Evolutionary conservation across 805 yeast species (phyloP), one percentile per base, ranked within the genome.

Genomic region (Saturnispora hagleri): DNA sequence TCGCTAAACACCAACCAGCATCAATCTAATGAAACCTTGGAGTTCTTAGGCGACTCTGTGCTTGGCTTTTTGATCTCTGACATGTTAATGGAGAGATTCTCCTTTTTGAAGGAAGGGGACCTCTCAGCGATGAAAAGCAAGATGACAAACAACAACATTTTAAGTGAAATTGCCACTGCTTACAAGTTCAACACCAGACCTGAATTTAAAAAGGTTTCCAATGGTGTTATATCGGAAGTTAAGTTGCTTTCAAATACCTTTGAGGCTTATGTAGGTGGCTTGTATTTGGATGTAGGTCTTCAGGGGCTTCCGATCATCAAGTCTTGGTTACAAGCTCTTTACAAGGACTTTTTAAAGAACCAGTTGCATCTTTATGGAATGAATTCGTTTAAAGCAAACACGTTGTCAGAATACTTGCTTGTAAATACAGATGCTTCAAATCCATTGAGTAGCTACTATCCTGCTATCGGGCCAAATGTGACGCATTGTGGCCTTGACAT

Each of bases 211-310:
- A 18, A 8, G 24, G 42, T 38, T 18, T 38, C 42, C 42, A 38
- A 38, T 9, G 42, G 42, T 6, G 22, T 38, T 8, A 38, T 38
- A n/a, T 38, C 42, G 2, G 42, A 38, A 10, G 42, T 38, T 2
- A 38, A 18, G 34, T 9, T 35, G 15, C 38, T 49, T n/a, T 46
- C 51, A 4, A 41, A 49, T 18, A 43, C 43, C 24, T 49, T 49
- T 49, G 51, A 49, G 36, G 42, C 51, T 4, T 49, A 49, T 20
- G 31, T 49, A 17, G 51, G 51, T 15, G 51, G 46, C 8, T 15
- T 49, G 13, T 49, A 49, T 36, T 15, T 18, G 4, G 51, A 49
- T 12, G 18, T 5, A 15, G 47, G 47, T 12, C 26, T 34, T 6
- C 7, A 20, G 10, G 43, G 49, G 10, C 24, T 49, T 3, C 24